Percentiles rank a stretch among this genome's conserved stretches.
phyloP scores from a whole-genome alignment of 306 rosid species.

The Hylodesmum podocarpum region DNA sequence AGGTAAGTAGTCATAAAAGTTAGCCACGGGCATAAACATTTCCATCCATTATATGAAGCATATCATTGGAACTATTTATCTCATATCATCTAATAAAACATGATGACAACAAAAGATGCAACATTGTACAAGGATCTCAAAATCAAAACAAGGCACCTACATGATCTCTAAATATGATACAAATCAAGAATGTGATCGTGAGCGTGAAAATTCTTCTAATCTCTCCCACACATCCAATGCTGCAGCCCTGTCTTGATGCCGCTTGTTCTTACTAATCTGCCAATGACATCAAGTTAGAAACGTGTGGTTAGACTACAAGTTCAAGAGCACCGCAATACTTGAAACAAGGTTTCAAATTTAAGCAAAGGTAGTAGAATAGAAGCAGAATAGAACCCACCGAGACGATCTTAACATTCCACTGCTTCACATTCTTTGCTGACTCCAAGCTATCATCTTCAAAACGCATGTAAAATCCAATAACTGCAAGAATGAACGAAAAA shows the following conservation, averaged over 20 bases:
- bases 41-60: not conserved
- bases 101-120: slow-evolving; percentile 4
- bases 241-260: slow-evolving; percentile 98
- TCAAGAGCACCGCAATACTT: not conserved
- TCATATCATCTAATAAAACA: slow-evolving; percentile 5
- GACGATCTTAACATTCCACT: slow-evolving; percentile 98
- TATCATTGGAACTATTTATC: not conserved
- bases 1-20: not conserved
- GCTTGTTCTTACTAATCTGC: slow-evolving; percentile 97
- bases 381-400: slow-evolving; percentile 57
- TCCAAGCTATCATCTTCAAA: slow-evolving; percentile 87
- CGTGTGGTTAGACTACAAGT: not conserved
- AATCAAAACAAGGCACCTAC: slow-evolving; percentile 20
- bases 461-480: slow-evolving; percentile 51
- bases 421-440: slow-evolving; percentile 86
- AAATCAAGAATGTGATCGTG: slow-evolving; percentile 86
- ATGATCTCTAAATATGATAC: slow-evolving; percentile 19
- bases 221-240: slow-evolving; percentile 99
- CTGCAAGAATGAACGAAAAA: slow-evolving; percentile 23
- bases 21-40: not conserved
- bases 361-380: not conserved
- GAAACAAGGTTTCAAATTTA: too few relatives aligned
- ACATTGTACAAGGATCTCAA: slow-evolving; percentile 17
- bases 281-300: not conserved
- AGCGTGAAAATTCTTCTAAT: slow-evolving; percentile 89